Conservation (phyloP, 805 yeast genomes). For the Wickerhamomyces chambardii region DNA sequence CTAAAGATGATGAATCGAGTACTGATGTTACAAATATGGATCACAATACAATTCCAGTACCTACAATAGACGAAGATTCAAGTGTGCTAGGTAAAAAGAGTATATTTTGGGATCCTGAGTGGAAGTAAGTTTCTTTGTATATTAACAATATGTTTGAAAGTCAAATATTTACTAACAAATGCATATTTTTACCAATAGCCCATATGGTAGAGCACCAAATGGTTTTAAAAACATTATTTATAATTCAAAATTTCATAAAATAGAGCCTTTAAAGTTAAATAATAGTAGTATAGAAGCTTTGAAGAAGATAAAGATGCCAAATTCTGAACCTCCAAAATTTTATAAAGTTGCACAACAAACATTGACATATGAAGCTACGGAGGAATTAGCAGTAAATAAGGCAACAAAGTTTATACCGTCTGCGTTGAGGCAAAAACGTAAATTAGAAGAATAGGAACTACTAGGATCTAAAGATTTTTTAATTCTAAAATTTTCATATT, state of each 20-base stretch:
- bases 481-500: background rate
- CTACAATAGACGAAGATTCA: constrained; percentile 1
- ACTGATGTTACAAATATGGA: constrained; percentile 1
- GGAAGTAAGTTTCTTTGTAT: constrained; percentile 26
- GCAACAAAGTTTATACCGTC: constrained; percentile 3
- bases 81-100: constrained; percentile 37
- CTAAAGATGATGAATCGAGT: background rate
- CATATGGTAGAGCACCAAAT: constrained; percentile 44
- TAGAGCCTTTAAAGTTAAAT: constrained; percentile 8
- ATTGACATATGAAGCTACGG: background rate
- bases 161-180: background rate
- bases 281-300: constrained; percentile 14
- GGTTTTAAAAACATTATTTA: constrained; percentile 19
- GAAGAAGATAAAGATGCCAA: constrained; percentile 21
- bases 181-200: constrained; percentile 16
- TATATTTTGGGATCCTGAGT: constrained; percentile 55
- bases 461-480: background rate
- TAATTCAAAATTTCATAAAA: constrained; percentile 12
- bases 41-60: background rate
- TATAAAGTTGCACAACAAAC: constrained; percentile 6
- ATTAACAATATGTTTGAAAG: background rate
- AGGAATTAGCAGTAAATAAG: background rate
- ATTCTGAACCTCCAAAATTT: constrained; percentile 11
- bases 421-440: constrained; percentile 1
- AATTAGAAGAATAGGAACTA: background rate